Conservation (phyloP, 148 eudicot genomes). For the Mesembryanthemum crystallinum region DNA sequence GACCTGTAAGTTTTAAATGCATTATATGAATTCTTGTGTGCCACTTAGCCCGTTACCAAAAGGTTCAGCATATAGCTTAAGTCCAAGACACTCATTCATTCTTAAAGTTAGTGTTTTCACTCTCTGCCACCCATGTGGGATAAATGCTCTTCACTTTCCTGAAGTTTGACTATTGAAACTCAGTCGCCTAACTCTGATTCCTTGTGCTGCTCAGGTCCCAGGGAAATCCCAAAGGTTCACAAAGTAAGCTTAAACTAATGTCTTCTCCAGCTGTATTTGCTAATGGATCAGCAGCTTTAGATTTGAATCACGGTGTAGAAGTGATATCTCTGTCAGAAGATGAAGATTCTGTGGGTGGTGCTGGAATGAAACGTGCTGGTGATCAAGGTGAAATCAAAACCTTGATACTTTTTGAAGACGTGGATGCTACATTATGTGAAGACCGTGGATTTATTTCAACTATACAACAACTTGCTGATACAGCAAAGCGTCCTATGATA, state of each 20-base stretch:
- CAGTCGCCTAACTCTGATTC: constrained; percentile 3
- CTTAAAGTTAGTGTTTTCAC: no score
- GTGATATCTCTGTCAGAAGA: constrained; percentile 51
- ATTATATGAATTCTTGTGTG: no score
- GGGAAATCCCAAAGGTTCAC: constrained; percentile 46
- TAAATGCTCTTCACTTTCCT: no score
- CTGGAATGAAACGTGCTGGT: constrained; percentile 22
- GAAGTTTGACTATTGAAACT: neutral
- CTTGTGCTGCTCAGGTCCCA: constrained; percentile 46
- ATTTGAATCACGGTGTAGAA: constrained; percentile 44
- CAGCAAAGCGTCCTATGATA: constrained; percentile 81
- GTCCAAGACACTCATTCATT: no score
- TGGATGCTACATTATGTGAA: constrained; percentile 77
- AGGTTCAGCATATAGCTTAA: no score
- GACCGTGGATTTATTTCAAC: constrained; percentile 83
- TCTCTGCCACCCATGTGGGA: no score
- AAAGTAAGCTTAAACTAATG: constrained; percentile 35
- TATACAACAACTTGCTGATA: constrained; percentile 83
- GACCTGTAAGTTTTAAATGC: no score
- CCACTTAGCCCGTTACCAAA: no score
- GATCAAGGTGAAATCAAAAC: constrained; percentile 57
- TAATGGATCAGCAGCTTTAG: constrained; percentile 23
- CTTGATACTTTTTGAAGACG: constrained; percentile 87
- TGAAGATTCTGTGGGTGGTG: constrained; percentile 34
- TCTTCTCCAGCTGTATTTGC: constrained; percentile 27